Conservation (phyloP, 2,329 filamentous ascomycete species). For the Penicillium expansum region DNA sequence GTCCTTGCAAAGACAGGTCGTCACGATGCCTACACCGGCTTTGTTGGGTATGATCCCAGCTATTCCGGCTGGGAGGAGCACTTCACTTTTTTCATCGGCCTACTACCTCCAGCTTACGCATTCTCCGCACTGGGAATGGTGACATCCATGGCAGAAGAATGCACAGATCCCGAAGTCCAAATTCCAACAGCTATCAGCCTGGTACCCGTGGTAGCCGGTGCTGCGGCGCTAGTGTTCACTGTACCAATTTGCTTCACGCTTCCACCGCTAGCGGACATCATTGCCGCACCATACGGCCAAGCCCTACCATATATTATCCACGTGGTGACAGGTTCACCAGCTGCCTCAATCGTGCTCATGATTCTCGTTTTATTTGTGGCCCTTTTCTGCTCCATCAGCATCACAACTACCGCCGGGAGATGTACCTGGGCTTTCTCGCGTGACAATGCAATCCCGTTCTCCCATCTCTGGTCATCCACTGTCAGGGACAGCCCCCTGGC, state of each 20-base stretch:
- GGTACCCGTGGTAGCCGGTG: constrained; percentile 50
- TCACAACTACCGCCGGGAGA: constrained; percentile 51
- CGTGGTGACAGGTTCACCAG: no score
- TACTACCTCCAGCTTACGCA: constrained; percentile 58
- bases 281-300: no score
- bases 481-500: not conserved
- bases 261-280: no score
- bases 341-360: no score
- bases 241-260: no score
- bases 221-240: constrained; percentile 55
- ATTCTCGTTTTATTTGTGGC: constrained; percentile 51
- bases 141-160: constrained; percentile 61
- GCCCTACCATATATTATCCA: no score
- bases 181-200: constrained; percentile 51
- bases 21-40: constrained; percentile 32
- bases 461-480: constrained; percentile 33
- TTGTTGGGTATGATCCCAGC: not conserved
- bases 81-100: constrained; percentile 63
- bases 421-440: constrained; percentile 49
- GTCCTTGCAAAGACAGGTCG: constrained; percentile 55
- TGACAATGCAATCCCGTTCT: constrained; percentile 46
- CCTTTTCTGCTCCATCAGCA: constrained; percentile 54
- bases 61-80: constrained; percentile 55
- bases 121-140: constrained; percentile 63
- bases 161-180: constrained; percentile 51